Base-by-base conservation (phyloP, 2,329 filamentous ascomycete genomes). In the Hymenoscyphus linearis region DNA sequence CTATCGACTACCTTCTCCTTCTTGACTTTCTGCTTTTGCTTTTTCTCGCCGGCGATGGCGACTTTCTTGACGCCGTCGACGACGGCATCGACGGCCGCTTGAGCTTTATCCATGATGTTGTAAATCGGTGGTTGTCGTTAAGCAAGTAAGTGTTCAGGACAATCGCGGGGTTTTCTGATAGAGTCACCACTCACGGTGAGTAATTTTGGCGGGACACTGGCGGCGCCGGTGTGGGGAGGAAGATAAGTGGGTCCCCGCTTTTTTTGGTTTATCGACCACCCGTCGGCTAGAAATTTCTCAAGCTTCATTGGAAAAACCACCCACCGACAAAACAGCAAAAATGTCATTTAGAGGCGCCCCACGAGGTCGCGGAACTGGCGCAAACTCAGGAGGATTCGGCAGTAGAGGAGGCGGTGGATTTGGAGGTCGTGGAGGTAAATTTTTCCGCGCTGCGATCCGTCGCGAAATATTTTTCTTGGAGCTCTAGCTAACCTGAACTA, bases 31-130 rank as follows among this genome's bases (percentile, higher is more conserved):
- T 55, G 26, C 70, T 76, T 75, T 58, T 70, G 68, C 52, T 52
- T 44, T 60, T 74, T 70, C 64, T 72, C 72, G 50, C 74, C 70
- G 60, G 78, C 80, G 64, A 87, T 79, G 53, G 80, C 76, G 61
- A 85, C 77, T 65, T 85, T 83, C 76, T 87, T 87, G 68, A 85
- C 80, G 62, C 79, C 80, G 68, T 86, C 84, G 64, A 79, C 77
- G 65, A 81, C 77, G 67, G 78, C 72, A 59, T 79, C 76, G 59
- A 82, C 76, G 60, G 77, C 75, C 64, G 80, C 69, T 62, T 80
- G 79, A 58, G 78, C 76, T 66, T 76, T 73, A 66, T 81, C 80
- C 80, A 82, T 82, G 59, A 72, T 72, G 55, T 27, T 31, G 52
- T 58, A 7, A 36, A n/a, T 18, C 47, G 52, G 44, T n/a, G 34